Evolutionary conservation across 2,329 filamentous ascomycete genomes (phyloP), one percentile per base, ranked within the genome.

Genomic region (Ophiostoma angusticollis): DNA sequence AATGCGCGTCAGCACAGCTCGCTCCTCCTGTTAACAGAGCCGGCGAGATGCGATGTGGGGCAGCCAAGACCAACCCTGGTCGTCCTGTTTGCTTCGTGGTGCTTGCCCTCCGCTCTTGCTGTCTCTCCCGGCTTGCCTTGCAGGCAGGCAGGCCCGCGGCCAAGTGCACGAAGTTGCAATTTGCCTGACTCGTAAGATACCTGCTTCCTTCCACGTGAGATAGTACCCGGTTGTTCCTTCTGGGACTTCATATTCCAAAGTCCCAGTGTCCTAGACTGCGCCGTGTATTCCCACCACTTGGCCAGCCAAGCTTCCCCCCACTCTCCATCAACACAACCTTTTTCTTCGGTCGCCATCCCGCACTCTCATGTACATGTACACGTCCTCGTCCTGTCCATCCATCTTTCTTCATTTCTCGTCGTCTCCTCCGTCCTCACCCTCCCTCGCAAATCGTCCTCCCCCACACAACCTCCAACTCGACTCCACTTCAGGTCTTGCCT

Each of bases 1-100:
- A 11, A 28, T 40, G 32, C 39, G 31, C 27, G 32, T 40, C 33
- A 31, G 31, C 35, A 39, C 36, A 32, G 12, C 29, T 12, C 19
- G 12, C 36, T 27, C 22, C 36, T 28, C 30, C 31, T 23, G 23
- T n/a, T 18, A 23, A 19, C 31, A 39, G 24, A 29, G 30, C 31
- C 31, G 23, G 31, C 37, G 37, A 39, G 37, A 39, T 39, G 24
- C 31, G 31, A 29, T 31, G 33, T 39, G 31, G 37, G 18, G 37
- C 37, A 34, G 37, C 31, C 37, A 34, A 39, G 37, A 17, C 31
- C 25, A 31, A 34, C 37, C 37, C 31, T 34, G 31, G 37, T 34
- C 30, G 30, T 22, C 21, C 29, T n/a, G n/a, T n/a, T 32, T 38
- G 29, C 36, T 17, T 32, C 36, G 18, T n/a, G 14, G 6, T 23